Evolutionary conservation across 257 asterid genomes (phyloP).

Genomic region (Solanum boliviense): DNA sequence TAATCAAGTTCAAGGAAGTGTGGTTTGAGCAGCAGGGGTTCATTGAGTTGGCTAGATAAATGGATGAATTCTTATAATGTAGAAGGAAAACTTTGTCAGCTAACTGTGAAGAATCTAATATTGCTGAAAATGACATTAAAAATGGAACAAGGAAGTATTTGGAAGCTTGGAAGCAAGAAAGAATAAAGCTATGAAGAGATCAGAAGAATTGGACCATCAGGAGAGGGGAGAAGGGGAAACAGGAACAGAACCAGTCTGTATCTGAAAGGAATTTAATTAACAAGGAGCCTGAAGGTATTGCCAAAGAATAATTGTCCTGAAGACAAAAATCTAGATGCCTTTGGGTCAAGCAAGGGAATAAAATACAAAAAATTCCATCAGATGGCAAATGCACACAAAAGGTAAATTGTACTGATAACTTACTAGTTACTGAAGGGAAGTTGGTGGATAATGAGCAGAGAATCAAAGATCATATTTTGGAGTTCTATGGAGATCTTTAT

Average conservation of each 20-base stretch:
- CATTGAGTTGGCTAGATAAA: background rate
- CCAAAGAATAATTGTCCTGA: background rate
- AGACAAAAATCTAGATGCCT: background rate
- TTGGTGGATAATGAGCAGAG: background rate
- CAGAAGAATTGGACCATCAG: background rate
- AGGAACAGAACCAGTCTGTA: background rate
- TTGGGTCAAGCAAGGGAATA: background rate
- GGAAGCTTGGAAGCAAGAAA: background rate
- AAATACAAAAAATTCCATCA: background rate
- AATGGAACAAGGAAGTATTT: background rate
- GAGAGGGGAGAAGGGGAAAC: background rate
- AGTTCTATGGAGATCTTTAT: background rate
- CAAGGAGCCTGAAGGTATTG: background rate
- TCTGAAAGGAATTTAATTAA: background rate
- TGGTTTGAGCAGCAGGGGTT: background rate
- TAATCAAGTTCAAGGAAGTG: background rate
- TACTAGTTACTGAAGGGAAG: background rate
- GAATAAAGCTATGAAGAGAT: background rate
- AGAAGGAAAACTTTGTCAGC: background rate
- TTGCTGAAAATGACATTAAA: background rate
- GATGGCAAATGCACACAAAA: background rate
- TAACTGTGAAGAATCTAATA: conserved; percentile 39
- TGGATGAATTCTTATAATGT: background rate
- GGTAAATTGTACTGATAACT: background rate
- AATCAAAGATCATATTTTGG: background rate